phyloP scores from a whole-genome alignment of 2,329 filamentous ascomycete genomes.

The Erysiphe pulchra region DNA sequence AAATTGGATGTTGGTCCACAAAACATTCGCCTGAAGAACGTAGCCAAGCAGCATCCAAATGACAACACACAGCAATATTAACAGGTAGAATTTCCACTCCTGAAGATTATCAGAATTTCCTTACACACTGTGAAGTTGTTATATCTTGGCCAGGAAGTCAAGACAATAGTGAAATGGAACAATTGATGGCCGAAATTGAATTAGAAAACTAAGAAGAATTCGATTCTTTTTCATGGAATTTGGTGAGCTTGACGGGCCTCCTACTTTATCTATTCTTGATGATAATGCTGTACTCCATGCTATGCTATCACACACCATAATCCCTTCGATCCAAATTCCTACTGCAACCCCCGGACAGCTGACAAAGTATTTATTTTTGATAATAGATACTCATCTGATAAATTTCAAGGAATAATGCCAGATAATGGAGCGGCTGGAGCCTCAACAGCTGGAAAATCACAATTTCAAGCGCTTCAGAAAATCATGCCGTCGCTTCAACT shows the following conservation, averaged over 20 bases:
- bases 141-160: not conserved
- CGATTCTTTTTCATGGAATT: not conserved
- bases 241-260: not conserved
- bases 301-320: not conserved
- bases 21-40: too few relatives aligned
- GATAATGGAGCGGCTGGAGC: not conserved
- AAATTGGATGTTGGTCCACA: too few relatives aligned
- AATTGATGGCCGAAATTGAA: not conserved
- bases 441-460: not conserved
- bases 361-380: not conserved
- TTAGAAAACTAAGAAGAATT: conserved; percentile 1
- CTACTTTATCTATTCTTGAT: not conserved
- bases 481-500: not conserved
- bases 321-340: not conserved
- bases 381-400: not conserved
- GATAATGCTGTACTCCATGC: not conserved
- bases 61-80: not conserved
- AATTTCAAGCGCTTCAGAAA: not conserved
- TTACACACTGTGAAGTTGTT: not conserved
- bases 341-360: not conserved
- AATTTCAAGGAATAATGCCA: not conserved
- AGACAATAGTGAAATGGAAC: not conserved
- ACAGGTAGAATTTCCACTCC: not conserved
- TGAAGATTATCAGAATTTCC: not conserved
- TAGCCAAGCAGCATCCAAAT: not conserved